Conservation (phyloP, 179 eudicot genomes). For the Gypsophila paniculata region DNA sequence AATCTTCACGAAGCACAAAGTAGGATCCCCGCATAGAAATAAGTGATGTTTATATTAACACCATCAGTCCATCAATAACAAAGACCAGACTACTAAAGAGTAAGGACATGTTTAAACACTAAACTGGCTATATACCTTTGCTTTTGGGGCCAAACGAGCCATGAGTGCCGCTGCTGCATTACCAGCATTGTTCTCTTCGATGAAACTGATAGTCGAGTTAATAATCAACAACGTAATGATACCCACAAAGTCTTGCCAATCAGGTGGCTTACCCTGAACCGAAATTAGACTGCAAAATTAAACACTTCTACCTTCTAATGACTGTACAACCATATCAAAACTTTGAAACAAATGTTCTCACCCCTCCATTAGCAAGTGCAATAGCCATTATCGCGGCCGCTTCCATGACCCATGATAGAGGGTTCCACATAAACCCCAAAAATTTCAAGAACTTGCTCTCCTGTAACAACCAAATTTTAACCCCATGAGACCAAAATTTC, state of each 20-base stretch:
- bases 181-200: slow-evolving; percentile 94
- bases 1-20: slow-evolving; percentile 37
- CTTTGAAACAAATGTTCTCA: slow-evolving; percentile 28
- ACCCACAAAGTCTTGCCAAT: slow-evolving; percentile 98
- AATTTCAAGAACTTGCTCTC: slow-evolving; percentile 89
- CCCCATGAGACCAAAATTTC: neutral
- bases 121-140: slow-evolving; percentile 47
- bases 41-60: neutral
- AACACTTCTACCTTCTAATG: neutral
- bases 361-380: slow-evolving; percentile 97
- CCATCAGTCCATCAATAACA: too few species aligned
- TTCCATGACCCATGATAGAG: slow-evolving; percentile 98
- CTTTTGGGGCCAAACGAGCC: slow-evolving; percentile 95
- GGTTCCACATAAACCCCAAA: slow-evolving; percentile 98
- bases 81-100: neutral
- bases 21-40: slow-evolving; percentile 1
- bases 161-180: slow-evolving; percentile 97
- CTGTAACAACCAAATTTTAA: slow-evolving; percentile 41
- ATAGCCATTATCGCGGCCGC: slow-evolving; percentile 96
- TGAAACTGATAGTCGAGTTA: slow-evolving; percentile 86
- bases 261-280: slow-evolving; percentile 80
- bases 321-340: neutral
- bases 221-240: slow-evolving; percentile 73
- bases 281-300: slow-evolving; percentile 5
- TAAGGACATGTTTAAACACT: neutral